Percentiles rank a stretch among this genome's conserved stretches.
phyloP scores from a whole-genome alignment of 2,329 filamentous ascomycete genomes.

The Pestalotiopsis sp. region DNA sequence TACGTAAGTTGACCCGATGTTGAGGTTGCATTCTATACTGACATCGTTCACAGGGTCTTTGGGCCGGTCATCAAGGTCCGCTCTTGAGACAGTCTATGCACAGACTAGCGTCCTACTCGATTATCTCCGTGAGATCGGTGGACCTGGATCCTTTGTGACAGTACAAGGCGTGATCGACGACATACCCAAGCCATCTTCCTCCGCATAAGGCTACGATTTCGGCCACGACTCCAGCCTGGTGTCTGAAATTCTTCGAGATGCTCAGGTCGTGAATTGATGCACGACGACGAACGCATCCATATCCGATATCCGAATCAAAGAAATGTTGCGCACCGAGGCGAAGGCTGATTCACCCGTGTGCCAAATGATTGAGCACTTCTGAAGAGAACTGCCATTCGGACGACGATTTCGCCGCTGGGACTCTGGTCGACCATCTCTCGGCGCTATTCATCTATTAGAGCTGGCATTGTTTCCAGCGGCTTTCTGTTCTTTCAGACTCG shows the following conservation, averaged over 20 bases:
- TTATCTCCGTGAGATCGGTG: slow-evolving; percentile 77
- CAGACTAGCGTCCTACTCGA: slow-evolving; percentile 88
- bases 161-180: slow-evolving; percentile 52
- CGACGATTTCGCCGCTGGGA: too few species aligned
- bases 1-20: slow-evolving; percentile 62
- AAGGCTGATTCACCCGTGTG: background rate
- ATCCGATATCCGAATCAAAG: background rate
- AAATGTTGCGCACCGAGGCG: too few species aligned
- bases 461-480: background rate
- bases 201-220: slow-evolving; percentile 21
- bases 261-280: background rate
- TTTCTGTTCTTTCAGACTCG: background rate
- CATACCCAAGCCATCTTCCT: slow-evolving; percentile 41
- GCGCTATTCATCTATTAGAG: background rate
- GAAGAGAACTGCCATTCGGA: background rate
- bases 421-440: background rate
- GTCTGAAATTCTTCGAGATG: background rate
- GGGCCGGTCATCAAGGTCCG: slow-evolving; percentile 85
- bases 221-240: background rate
- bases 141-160: slow-evolving; percentile 80
- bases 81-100: slow-evolving; percentile 81
- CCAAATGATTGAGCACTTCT: background rate
- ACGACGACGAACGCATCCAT: background rate
- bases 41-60: slow-evolving; percentile 69
- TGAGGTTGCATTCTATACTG: slow-evolving; percentile 6